Base-by-base conservation (phyloP, 2,329 filamentous ascomycete species). In the Talaromyces sp. region DNA sequence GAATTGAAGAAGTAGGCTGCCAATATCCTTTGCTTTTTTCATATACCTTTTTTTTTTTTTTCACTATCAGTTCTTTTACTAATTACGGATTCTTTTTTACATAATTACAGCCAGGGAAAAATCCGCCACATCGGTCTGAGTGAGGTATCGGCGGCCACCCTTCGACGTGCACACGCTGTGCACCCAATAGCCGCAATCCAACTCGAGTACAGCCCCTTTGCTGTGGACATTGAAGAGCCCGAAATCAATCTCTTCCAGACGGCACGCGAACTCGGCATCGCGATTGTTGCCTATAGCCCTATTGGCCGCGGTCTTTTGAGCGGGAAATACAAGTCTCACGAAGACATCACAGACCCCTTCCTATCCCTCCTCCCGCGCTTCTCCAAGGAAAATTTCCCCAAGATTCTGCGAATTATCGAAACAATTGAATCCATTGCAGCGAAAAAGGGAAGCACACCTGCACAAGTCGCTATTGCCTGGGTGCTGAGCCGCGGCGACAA, bases 241-340 rank as follows among this genome's bases (percentile, higher is more conserved):
- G 71, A 77, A 47, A 80, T 78, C 0, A 70, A 79, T 27, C 72
- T 88, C 1, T 74, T 88, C 1, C 71, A 77, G 30, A 84, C 85
- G 0, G 82, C 79, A n/a, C 76, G 80, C 2, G 83, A 87, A 67
- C 80, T 88, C 2, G 85, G 84, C 1, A 75, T 85, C 2, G 75
- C 83, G 0, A 73, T 85, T 6, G 78, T 89, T 2, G 81, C 83
- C 1, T 87, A 85, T 72, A 81, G 80, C 17, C 86, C 86, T 1
- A 78, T 89, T 2, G 85, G 84, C 2, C 79, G 85, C 1, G 85
- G 86, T 10, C 72, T 88, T 62, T 68, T 88, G 27, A 81, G 82
- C 0, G 84, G 84, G 3, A 69, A 72, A 6, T 79, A 82, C 68
- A 76, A 76, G 47, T 78, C 75, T 3, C 27, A 30, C 11, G 53